Evolutionary conservation across 139 green algal genomes (phyloP).

Genomic region (Dunaliella primolecta): DNA sequence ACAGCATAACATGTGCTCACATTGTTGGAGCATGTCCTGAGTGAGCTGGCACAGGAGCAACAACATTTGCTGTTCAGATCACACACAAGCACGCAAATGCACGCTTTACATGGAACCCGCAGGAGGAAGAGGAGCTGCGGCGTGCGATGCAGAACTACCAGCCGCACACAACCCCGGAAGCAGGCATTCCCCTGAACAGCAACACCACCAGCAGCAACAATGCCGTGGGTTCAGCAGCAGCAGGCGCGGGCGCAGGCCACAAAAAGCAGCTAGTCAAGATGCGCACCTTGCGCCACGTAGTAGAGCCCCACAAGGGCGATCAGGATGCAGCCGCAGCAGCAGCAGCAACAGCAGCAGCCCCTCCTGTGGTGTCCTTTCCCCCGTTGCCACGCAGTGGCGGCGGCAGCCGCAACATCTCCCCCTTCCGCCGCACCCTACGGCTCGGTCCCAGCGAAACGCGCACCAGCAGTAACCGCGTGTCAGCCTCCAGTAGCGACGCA

Average conservation of each 20-base stretch:
- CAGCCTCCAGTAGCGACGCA: neutral
- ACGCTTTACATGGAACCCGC: neutral
- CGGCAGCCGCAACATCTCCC: neutral
- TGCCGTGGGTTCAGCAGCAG: too few species aligned
- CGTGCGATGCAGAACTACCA: neutral
- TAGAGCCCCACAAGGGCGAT: neutral
- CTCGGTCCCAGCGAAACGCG: too few species aligned
- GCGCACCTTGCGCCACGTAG: neutral
- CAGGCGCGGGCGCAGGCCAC: too few species aligned
- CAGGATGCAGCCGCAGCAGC: too few species aligned
- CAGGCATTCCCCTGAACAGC: neutral
- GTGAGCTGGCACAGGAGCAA: too few species aligned
- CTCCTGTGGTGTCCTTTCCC: neutral
- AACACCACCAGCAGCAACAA: neutral
- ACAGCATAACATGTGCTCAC: too few species aligned
- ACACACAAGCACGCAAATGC: neutral
- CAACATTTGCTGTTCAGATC: too few species aligned
- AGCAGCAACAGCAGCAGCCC: neutral
- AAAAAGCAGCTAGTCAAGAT: neutral
- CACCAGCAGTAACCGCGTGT: neutral
- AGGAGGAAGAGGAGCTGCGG: neutral
- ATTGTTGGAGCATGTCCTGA: too few species aligned
- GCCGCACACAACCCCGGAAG: neutral
- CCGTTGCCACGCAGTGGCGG: neutral
- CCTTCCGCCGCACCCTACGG: neutral